Conservation (phyloP, 495 filamentous ascomycete species). For the Penicillium manginii region DNA sequence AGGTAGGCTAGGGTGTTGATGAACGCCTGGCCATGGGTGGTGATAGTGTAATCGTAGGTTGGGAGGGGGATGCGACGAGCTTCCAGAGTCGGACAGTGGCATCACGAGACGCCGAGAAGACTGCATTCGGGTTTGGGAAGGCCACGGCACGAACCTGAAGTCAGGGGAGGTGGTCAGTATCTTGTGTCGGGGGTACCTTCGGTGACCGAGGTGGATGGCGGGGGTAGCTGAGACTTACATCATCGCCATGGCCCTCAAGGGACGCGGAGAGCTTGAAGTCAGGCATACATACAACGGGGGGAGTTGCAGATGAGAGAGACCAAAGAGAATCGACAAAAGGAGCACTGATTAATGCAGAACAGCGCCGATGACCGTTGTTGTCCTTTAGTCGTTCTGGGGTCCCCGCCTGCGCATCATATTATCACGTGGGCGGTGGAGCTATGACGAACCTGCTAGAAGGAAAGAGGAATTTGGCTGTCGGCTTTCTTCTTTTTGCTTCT, state of each 20-base stretch:
- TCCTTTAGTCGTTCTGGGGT: slow-evolving; percentile 34
- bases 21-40: slow-evolving; percentile 75
- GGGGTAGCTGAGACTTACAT: slow-evolving; percentile 60
- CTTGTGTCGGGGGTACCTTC: slow-evolving; percentile 16
- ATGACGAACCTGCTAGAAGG: slow-evolving; percentile 35
- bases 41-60: slow-evolving; percentile 73
- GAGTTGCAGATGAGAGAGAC: background rate
- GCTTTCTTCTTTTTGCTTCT: background rate
- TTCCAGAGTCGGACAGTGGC: slow-evolving; percentile 89
- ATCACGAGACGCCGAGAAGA: slow-evolving; percentile 89
- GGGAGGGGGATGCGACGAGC: slow-evolving; percentile 65
- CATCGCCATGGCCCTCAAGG: slow-evolving; percentile 77
- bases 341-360: slow-evolving; percentile 10
- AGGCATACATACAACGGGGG: slow-evolving; percentile 50
- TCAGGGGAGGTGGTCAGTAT: slow-evolving; percentile 16
- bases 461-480: background rate
- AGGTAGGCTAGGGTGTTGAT: slow-evolving; percentile 84
- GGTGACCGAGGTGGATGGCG: slow-evolving; percentile 18
- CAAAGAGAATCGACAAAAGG: slow-evolving; percentile 8
- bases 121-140: slow-evolving; percentile 72
- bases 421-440: slow-evolving; percentile 40
- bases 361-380: slow-evolving; percentile 20
- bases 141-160: slow-evolving; percentile 82
- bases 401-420: slow-evolving; percentile 37
- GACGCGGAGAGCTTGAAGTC: slow-evolving; percentile 83